Conservation (phyloP, 305 asterid genomes). For the Salvia sclarea region DNA sequence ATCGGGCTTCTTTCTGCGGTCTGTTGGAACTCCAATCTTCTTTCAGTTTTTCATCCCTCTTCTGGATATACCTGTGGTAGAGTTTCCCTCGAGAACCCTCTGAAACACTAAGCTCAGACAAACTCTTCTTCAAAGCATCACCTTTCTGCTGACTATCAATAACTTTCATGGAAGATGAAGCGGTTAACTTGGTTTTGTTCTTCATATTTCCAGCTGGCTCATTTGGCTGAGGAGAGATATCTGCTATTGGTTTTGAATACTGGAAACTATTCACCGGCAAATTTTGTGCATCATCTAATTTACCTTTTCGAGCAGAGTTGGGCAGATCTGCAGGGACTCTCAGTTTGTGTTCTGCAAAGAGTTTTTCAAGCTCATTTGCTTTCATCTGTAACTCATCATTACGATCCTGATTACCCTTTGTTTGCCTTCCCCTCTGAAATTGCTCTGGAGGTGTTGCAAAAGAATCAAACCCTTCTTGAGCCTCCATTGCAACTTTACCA, state of each 20-base stretch:
- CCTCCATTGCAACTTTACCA: slow-evolving; percentile 46
- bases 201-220: slow-evolving; percentile 51
- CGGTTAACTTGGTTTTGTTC: slow-evolving; percentile 40
- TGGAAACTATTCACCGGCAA: slow-evolving; percentile 44
- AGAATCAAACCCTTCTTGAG: slow-evolving; percentile 53
- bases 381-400: slow-evolving; percentile 79
- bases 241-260: slow-evolving; percentile 41
- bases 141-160: slow-evolving; percentile 47
- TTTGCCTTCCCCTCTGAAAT: slow-evolving; percentile 62
- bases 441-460: slow-evolving; percentile 51
- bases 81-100: slow-evolving; percentile 79
- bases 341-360: slow-evolving; percentile 82
- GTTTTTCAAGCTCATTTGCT: slow-evolving; percentile 85
- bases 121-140: slow-evolving; percentile 47
- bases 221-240: slow-evolving; percentile 43
- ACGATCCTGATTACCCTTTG: slow-evolving; percentile 83
- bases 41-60: slow-evolving; percentile 85
- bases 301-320: slow-evolving; percentile 51
- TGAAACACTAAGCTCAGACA: slow-evolving; percentile 60
- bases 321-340: slow-evolving; percentile 70
- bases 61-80: slow-evolving; percentile 69
- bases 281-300: slow-evolving; percentile 45
- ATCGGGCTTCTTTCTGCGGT: slow-evolving; percentile 79
- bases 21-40: slow-evolving; percentile 88
- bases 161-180: slow-evolving; percentile 35